Conservation (phyloP, 768 basidiomycete genomes). For the Lactarius deliciosus region DNA sequence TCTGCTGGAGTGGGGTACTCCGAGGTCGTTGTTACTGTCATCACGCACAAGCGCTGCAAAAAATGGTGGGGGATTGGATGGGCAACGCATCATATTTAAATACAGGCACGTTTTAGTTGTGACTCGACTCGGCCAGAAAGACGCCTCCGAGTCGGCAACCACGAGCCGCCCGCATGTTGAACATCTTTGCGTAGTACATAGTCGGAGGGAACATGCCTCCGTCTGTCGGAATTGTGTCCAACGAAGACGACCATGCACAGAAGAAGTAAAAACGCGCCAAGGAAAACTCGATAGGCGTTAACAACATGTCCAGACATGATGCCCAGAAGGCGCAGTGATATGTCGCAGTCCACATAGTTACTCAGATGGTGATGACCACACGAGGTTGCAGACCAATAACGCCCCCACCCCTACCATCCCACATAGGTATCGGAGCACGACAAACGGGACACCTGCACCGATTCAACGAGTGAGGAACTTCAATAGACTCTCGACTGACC, state of each 20-base stretch:
- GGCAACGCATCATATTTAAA: background rate
- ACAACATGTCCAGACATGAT: background rate
- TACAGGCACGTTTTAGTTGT: background rate
- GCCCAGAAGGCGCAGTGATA: background rate
- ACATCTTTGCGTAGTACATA: background rate
- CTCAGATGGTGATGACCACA: constrained; percentile 26
- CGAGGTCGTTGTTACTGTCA: constrained; percentile 12
- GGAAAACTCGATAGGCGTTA: background rate
- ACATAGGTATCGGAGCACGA: constrained; percentile 27
- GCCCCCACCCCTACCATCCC: constrained; percentile 30
- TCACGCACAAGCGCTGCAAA: background rate
- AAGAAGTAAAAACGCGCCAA: background rate
- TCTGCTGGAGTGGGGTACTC: constrained; percentile 59
- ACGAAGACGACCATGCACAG: background rate
- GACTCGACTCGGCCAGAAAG: background rate
- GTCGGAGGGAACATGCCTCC: background rate
- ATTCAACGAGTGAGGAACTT: background rate
- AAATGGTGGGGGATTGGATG: background rate
- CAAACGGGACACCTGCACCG: constrained; percentile 29
- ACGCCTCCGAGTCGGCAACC: constrained; percentile 4
- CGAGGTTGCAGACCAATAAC: constrained; percentile 29
- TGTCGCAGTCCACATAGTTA: background rate
- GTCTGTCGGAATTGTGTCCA: background rate
- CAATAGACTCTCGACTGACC: constrained; percentile 16
- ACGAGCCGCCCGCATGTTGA: background rate